Evolutionary conservation across 2,329 filamentous ascomycete genomes (phyloP), one percentile per base, ranked within the genome.

Genomic region (Beauveria sp.): DNA sequence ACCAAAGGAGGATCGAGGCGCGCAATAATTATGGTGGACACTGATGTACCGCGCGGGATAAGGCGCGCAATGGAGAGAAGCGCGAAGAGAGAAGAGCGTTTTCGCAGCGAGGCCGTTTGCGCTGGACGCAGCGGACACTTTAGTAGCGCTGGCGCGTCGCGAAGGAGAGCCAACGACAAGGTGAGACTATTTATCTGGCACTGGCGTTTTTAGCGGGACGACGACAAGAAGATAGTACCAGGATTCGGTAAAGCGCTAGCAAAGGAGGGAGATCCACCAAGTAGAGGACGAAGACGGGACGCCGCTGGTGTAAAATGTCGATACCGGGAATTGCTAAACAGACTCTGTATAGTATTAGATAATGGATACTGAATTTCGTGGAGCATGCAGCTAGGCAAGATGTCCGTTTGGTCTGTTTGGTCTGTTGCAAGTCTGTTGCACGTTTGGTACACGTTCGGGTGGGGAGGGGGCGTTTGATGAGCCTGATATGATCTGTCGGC

Each of bases 401-500:
- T 34, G 30, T 12, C 30, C 30, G 1, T 34, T 34, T 34, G 30
- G 30, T 34, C 30, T 3, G 30, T 34, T 34, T 34, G 30, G 10
- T 34, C 30, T 34, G 50, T 12, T 5, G n/a, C 30, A 53, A 12
- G 30, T 38, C 30, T 50, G 47, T 26, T 18, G 47, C 26, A 50
- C 34, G 52, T 38, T 16, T 55, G 34, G 34, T 30, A 18, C 28
- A 38, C 34, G n/a, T n/a, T 34, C 47, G 26, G 30, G 8, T 24
- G 28, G 30, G 50, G 46, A 34, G 30, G 56, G 56, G 56, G 38
- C 20, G 34, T 58, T 51, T 58, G 56, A 58, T 51, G 56, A 58
- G 46, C 47, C 46, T 58, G 46, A 58, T 52, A 40, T 51, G 56
- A 58, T 58, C 56, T 51, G 56, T 51, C 34, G 56, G 56, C 47